Evolutionary conservation across 306 rosid species (phyloP), one percentile per base, ranked within the genome.

Genomic region (Benincasa hispida): DNA sequence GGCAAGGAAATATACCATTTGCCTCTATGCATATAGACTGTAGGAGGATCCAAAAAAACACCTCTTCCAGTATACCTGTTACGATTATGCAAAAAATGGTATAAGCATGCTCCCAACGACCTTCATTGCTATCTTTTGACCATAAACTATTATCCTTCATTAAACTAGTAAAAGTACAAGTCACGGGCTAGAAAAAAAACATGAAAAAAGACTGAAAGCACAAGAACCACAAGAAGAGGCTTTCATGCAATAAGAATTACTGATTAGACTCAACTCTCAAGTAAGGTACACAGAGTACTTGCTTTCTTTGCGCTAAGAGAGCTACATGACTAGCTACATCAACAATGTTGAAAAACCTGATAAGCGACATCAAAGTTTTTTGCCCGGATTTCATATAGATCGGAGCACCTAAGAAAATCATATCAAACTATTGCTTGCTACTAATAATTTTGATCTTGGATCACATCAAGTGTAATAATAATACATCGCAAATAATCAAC

Each of bases 11-110:
- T 83, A 77, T 76, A 81, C 98, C 98, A 94, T 67, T 45, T 78
- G 74, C 82, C 84, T 34, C 89, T 82, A 84, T 76, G 77, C 88
- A 94, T 79, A 82, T 83, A 90, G 76, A 91, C 90, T 22, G 92
- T 87, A 27, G 97, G 98, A 84, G 98, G 97, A 48, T 88, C 93
- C 79, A 94, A 80, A 84, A 94, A 94, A 81, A 91, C 81, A 51
- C 98, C 98, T 85, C 98, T 90, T 86, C 98, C 98, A 60, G 92
- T 86, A 79, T 94, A 90, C 98, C 98, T 94, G 79, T 82, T 47
- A 45, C 19, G 74, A 80, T 82, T 84, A 57, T 76, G 56, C 41
- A 83, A 34, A 39, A 48, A 81, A 72, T 22, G 79, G 10, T 72
- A 61, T 79, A 70, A 85, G 53, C 76, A 72, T 61, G 75, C 62